phyloP scores from a whole-genome alignment of 2,329 filamentous ascomycete species.

The Camillea tinctor region DNA sequence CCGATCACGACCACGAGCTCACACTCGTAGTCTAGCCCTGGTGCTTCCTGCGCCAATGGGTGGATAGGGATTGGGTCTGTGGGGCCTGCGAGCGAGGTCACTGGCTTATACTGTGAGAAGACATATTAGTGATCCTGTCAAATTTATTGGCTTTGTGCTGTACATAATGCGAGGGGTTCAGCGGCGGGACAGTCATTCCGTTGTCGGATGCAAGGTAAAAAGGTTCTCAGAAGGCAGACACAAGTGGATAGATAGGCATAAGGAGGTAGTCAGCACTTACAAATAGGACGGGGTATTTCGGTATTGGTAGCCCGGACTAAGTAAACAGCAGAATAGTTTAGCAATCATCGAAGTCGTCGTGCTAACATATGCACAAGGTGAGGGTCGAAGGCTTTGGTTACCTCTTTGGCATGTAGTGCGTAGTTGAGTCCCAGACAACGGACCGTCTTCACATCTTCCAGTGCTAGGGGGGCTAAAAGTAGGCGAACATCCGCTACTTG shows the following conservation, averaged over 20 bases:
- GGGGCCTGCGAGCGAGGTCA: constrained; percentile 64
- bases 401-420: constrained; percentile 67
- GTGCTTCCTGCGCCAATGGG: constrained; percentile 60
- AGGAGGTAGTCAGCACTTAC: constrained; percentile 35
- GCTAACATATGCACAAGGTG: background rate
- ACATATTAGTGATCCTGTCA: background rate
- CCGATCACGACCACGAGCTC: constrained; percentile 75
- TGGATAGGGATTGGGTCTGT: constrained; percentile 66
- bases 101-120: constrained; percentile 59
- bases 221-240: background rate
- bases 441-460: constrained; percentile 63
- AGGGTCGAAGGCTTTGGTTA: constrained; percentile 23
- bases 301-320: constrained; percentile 63
- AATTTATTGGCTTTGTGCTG: background rate
- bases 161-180: background rate
- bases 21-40: constrained; percentile 76
- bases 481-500: constrained; percentile 53
- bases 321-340: background rate
- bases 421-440: constrained; percentile 73
- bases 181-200: background rate
- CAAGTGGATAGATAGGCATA: background rate
- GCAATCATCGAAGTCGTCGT: background rate
- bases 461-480: constrained; percentile 63
- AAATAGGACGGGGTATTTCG: constrained; percentile 71
- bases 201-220: background rate